A percentile compares a stretch with the other conserved stretches of the same genome.
phyloP scores from a whole-genome alignment of 202 grass and related monocot genomes.

The Zizania palustris region DNA sequence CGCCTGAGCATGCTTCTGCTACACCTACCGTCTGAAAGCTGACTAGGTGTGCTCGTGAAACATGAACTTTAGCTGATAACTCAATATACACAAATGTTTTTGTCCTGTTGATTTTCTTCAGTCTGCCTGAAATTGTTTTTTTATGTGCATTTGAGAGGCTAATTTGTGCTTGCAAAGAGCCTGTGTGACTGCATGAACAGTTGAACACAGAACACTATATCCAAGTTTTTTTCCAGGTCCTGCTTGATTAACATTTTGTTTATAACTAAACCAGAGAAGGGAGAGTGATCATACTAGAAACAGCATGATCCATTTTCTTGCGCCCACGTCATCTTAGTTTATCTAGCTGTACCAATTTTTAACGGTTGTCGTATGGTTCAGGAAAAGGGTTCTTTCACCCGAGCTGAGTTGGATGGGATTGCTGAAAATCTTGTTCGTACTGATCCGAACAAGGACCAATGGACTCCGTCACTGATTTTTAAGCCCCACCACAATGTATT shows the following conservation, averaged over 20 bases:
- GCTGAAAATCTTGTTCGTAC: constrained; percentile 60
- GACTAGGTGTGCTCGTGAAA: constrained; percentile 17
- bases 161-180: background rate
- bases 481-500: constrained; percentile 82
- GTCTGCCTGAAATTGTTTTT: background rate
- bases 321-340: background rate
- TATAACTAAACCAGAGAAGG: background rate
- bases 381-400: constrained; percentile 74
- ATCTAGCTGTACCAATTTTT: constrained; percentile 1
- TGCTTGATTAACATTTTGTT: background rate
- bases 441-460: constrained; percentile 56
- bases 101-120: background rate
- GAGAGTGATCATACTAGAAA: background rate
- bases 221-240: background rate
- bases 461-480: constrained; percentile 69
- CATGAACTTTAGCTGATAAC: constrained; percentile 23
- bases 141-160: background rate
- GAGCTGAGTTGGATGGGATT: constrained; percentile 56
- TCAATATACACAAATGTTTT: background rate
- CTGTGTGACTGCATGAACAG: background rate
- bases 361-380: constrained; percentile 48
- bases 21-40: background rate
- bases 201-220: no score
- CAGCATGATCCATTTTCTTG: constrained; percentile 8
- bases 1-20: constrained; percentile 1